phyloP scores from a whole-genome alignment of 2,329 filamentous ascomycete species.

The Ceratocystis diversiconidia region DNA sequence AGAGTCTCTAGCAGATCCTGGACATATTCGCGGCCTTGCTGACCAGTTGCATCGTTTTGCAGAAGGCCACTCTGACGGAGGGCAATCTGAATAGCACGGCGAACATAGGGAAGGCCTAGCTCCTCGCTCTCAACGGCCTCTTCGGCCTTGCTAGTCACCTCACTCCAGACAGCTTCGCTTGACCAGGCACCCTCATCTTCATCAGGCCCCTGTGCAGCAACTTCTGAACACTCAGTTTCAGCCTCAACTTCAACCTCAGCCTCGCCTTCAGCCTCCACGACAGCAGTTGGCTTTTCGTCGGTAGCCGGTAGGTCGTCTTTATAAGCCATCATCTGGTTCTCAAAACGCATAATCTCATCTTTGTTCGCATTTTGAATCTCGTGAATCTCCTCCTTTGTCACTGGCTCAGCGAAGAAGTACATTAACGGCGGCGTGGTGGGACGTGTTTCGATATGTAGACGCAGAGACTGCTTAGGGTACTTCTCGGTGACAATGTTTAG shows the following conservation, averaged over 20 bases:
- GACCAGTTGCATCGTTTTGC: slow-evolving; percentile 28
- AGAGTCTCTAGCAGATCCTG: slow-evolving; percentile 38
- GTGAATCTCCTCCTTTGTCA: slow-evolving; percentile 57
- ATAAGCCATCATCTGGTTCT: slow-evolving; percentile 45
- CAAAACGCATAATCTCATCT: slow-evolving; percentile 52
- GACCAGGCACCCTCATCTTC: slow-evolving; percentile 14
- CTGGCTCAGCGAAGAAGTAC: slow-evolving; percentile 82
- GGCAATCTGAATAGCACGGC: slow-evolving; percentile 41
- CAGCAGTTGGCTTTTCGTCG: neutral
- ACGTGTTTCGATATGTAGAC: slow-evolving; percentile 70
- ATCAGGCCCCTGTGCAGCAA: slow-evolving; percentile 22
- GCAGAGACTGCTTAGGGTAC: slow-evolving; percentile 63
- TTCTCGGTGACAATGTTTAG: slow-evolving; percentile 59
- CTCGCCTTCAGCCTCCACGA: slow-evolving; percentile 12
- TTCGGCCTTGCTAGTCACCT: slow-evolving; percentile 41
- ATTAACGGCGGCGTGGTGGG: slow-evolving; percentile 48
- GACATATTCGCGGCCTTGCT: slow-evolving; percentile 35
- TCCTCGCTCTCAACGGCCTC: slow-evolving; percentile 45
- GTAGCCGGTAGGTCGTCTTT: slow-evolving; percentile 23
- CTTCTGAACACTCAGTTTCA: slow-evolving; percentile 19
- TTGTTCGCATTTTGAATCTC: slow-evolving; percentile 56
- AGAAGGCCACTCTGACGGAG: slow-evolving; percentile 41
- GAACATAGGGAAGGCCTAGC: slow-evolving; percentile 35
- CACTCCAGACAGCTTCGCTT: slow-evolving; percentile 35
- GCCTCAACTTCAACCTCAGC: slow-evolving; percentile 17